Conservation (phyloP, 164 flowering plant species). For the Magnolia kwangsiensis region DNA sequence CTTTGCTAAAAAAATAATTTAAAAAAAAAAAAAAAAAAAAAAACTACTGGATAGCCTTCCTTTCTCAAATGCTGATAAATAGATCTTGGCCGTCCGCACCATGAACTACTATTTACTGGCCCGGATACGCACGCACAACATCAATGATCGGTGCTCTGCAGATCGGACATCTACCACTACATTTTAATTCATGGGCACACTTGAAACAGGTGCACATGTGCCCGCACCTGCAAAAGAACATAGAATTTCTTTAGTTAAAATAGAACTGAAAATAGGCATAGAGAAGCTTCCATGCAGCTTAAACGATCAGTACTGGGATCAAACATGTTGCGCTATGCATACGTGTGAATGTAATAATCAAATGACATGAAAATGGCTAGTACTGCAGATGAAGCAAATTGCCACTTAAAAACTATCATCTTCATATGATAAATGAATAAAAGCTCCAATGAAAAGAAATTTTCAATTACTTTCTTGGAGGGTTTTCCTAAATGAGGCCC, state of each 20-base stretch:
- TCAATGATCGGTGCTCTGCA: conserved; percentile 73
- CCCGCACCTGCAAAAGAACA: conserved; percentile 61
- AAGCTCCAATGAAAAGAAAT: not conserved
- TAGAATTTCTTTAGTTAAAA: not conserved
- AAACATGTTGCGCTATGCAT: too few relatives aligned
- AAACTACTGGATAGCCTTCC: not conserved
- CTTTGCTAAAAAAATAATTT: not conserved
- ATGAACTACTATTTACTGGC: conserved; percentile 18
- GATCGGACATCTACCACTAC: conserved; percentile 71
- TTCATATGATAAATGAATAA: not conserved
- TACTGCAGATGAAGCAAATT: too few relatives aligned
- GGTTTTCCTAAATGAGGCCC: not conserved
- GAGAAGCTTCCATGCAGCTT: not conserved
- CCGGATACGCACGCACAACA: conserved; percentile 56
- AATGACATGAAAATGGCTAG: too few relatives aligned
- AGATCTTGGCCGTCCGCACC: not conserved
- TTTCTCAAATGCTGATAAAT: not conserved
- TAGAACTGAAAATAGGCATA: not conserved
- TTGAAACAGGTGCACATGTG: conserved; percentile 94
- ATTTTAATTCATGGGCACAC: conserved; percentile 80
- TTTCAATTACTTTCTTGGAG: not conserved
- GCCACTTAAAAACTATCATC: not conserved
- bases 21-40: too few relatives aligned
- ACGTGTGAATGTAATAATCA: too few relatives aligned
- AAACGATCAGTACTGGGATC: too few relatives aligned